A percentile compares a stretch with the other conserved stretches of the same genome.
These are phyloP conservation scores for Ceratocystis cacaofunesta DNA, from an alignment of 2,329 filamentous ascomycete species.

Conservation along the genomic window DNA sequence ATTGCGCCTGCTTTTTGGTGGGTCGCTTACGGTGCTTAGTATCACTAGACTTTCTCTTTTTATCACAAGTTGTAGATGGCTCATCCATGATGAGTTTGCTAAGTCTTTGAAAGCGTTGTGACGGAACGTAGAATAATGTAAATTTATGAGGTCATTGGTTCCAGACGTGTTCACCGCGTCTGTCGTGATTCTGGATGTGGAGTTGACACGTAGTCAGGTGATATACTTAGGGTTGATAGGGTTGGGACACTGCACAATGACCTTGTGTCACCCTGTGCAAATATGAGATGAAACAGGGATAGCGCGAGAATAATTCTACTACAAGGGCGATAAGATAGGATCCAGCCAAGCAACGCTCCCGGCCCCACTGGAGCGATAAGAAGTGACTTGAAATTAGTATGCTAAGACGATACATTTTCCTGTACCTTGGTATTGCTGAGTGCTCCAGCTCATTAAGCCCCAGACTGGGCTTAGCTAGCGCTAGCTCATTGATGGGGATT, in stretches of 20 bases:
- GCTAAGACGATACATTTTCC: not conserved
- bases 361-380: not conserved
- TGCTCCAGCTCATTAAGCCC: not conserved
- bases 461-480: not conserved
- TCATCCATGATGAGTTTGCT: not conserved
- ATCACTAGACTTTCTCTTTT: not conserved
- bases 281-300: slow-evolving; percentile 6
- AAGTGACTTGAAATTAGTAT: not conserved
- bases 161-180: not conserved
- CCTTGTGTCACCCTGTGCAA: slow-evolving; percentile 1
- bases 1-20: not conserved
- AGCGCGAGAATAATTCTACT: not conserved
- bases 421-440: not conserved
- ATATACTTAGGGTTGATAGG: not conserved
- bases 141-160: no score
- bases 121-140: no score
- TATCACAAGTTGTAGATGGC: not conserved
- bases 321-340: slow-evolving; percentile 1
- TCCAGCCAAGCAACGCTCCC: not conserved
- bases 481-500: no score
- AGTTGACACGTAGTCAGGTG: not conserved
- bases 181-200: not conserved
- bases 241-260: not conserved
- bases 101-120: not conserved
- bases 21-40: not conserved